Evolutionary conservation across 768 basidiomycete genomes (phyloP), one percentile per base, ranked within the genome.

Genomic region (Xerocomus brunneocitrinus): DNA sequence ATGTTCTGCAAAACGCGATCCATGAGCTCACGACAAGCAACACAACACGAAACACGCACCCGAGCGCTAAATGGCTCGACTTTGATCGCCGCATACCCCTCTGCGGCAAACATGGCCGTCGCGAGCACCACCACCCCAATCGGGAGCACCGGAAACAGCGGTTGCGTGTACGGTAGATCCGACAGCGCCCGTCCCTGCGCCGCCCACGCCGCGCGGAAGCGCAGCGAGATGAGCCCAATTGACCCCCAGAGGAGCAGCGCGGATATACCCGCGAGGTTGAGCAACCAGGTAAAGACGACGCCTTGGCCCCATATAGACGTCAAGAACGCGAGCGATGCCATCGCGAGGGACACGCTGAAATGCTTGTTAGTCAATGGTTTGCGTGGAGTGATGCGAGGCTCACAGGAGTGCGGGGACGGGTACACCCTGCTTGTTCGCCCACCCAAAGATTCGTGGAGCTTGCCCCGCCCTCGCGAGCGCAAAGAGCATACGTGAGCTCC

Each of bases 201-300:
- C 41, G 62, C 67, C 72, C 81, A 87, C 4, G 83, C 85, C n/a
- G 64, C 59, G 24, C 84, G 77, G 73, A 89, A 87, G 30, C 84
- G 80, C 34, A 86, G 62, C 5, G 77, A 80, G 32, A 80, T 81
- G 31, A 73, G 16, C 8, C 76, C 77, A 54, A 85, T 81, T 28
- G 79, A 76, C 25, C 76, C 78, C 85, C 86, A 88, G 39, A 84
- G 82, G 54, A 87, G 76, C 46, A 88, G 71, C 2, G 83, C 81
- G 1, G 81, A 84, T 42, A 87, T 81, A 39, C 85, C 84, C 8
- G 81, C 82, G 48, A 86, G 70, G 58, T 84, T 82, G 47, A 84
- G 69, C 9, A 86, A 71, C 85, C 79, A 81, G 2, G 74, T 76
- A 57, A 83, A 81, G 39, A 78, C 78, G 51, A 79, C 62, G 12